Evolutionary conservation across 768 basidiomycete genomes (phyloP), one percentile per base, ranked within the genome.

Genomic region (Pleurotus ostreatus): DNA sequence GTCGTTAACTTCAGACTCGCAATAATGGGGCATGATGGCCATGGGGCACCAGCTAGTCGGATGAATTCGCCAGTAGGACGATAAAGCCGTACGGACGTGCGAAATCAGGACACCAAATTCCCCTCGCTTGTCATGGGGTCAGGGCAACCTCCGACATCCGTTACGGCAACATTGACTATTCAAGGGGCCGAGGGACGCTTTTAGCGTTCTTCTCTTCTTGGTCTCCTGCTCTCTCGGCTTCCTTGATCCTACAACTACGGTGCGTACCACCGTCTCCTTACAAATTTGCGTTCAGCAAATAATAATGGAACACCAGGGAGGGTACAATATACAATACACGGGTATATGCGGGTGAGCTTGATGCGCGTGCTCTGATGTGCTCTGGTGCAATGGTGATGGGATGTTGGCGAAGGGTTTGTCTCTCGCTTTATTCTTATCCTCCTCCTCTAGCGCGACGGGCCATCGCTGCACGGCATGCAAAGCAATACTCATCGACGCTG

Each of bases 401-500:
- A n/a, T 18, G 46, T n/a, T 25, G 16, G 22, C 15, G 23, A 16
- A 15, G 34, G 39, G 37, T 53, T 53, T 2, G 13, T 30, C 1
- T 16, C 9, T 22, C 26, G 34, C 37, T 38, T 48, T 16, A 20
- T 47, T 25, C 53, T 55, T 16, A 20, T 47, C 25, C 53, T 55
- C 60, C 59, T 18, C 58, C 56, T 26, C 64, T 60, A 13, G 60
- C 65, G 16, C 61, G 66, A 43, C 67, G 64, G 22, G 65, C 66
- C 60, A 65, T 64, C 8, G 86, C 85, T 56, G 84, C 79, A 38
- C 83, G 80, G 68, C 88, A 91, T 46, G 81, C 79, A 62, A 79
- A 84, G 67, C 88, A 91, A 57, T 74, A 84, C 52, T 89, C 86
- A 63, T 89, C 79, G 62, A 89, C 86, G 41, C 73, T 74, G 70